Conservation (phyloP, 192 early-diverging fungal genomes). For the Gamsiella multidivaricata region DNA sequence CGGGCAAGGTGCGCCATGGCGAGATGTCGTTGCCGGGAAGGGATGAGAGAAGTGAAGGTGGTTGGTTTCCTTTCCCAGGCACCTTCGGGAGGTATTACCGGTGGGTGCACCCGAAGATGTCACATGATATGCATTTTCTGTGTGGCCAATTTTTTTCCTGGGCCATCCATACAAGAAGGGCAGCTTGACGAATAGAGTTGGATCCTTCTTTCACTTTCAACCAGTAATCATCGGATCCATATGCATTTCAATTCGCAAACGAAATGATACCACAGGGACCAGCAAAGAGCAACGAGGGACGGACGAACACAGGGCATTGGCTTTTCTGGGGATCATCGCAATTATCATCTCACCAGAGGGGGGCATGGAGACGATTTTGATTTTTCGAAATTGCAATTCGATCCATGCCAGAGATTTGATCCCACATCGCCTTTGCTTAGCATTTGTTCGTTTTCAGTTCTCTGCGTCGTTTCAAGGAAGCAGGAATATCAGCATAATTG, state of each 20-base stretch:
- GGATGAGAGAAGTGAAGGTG: not conserved
- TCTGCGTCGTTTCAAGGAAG: not conserved
- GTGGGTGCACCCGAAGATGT: not conserved
- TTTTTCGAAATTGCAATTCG: too few relatives aligned
- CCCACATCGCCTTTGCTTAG: not conserved
- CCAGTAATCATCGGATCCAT: slow-evolving; percentile 24
- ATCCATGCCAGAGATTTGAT: too few relatives aligned
- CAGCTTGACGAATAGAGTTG: not conserved
- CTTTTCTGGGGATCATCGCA: too few relatives aligned
- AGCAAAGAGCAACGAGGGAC: not conserved
- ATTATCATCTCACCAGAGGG: too few relatives aligned
- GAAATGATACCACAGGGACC: not conserved
- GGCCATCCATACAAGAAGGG: not conserved
- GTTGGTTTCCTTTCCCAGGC: not conserved
- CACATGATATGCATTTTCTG: not conserved
- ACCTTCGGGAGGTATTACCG: not conserved
- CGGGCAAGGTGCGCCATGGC: slow-evolving; percentile 42
- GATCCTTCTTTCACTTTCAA: slow-evolving; percentile 43
- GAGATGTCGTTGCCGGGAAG: not conserved
- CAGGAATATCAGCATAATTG: too few relatives aligned
- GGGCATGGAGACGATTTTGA: too few relatives aligned
- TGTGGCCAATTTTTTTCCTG: not conserved
- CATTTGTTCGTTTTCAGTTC: not conserved
- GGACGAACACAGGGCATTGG: not conserved
- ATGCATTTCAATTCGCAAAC: not conserved